These are phyloP conservation scores for Xylaria palmicola DNA, from an alignment of 495 filamentous ascomycete genomes.

Conservation along the genomic window DNA sequence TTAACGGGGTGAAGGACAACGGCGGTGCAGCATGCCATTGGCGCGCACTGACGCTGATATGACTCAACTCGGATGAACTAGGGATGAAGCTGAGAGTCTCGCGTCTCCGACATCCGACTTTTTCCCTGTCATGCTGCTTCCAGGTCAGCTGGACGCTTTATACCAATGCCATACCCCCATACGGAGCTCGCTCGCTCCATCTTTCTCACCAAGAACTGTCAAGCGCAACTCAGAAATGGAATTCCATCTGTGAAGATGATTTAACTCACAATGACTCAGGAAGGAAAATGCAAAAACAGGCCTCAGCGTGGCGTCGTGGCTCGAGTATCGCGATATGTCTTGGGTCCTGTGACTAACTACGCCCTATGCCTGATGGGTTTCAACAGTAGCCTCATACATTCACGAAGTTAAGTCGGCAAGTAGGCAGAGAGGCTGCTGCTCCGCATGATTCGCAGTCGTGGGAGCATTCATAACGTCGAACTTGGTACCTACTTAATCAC, in stretches of 20 bases:
- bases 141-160: not conserved
- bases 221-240: not conserved
- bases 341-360: too few relatives aligned
- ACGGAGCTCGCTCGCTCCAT: not conserved
- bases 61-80: not conserved
- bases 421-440: too few relatives aligned
- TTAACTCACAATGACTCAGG: not conserved
- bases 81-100: not conserved
- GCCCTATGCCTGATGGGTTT: too few relatives aligned
- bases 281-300: not conserved
- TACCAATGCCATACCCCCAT: not conserved
- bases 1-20: not conserved
- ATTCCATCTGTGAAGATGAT: too few relatives aligned
- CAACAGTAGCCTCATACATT: too few relatives aligned
- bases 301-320: not conserved
- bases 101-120: conserved; percentile 1
- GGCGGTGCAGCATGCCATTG: not conserved
- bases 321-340: too few relatives aligned
- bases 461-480: too few relatives aligned
- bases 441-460: too few relatives aligned
- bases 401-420: too few relatives aligned
- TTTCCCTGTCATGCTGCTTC: not conserved
- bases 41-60: not conserved
- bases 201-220: not conserved
- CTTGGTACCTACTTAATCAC: too few relatives aligned